Conservation (phyloP, 2,329 filamentous ascomycete genomes). For the Metarhizium anisopliae region DNA sequence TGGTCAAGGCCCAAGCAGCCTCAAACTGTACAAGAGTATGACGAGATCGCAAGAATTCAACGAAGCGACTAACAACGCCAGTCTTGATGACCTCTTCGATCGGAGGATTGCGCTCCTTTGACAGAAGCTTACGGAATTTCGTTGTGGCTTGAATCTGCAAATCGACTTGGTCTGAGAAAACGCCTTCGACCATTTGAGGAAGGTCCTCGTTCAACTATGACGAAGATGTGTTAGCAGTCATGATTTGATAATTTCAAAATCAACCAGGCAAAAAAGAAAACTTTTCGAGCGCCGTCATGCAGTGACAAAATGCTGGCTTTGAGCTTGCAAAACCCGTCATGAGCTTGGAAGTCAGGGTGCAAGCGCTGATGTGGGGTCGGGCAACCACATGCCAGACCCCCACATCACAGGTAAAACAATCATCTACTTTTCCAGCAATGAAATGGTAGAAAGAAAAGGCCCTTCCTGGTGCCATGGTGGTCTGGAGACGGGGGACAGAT, state of each 20-base stretch:
- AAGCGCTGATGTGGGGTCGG: conserved; percentile 25
- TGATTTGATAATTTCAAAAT: not conserved
- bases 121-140: conserved; percentile 95
- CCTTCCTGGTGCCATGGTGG: not conserved
- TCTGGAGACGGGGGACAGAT: not conserved
- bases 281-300: not conserved
- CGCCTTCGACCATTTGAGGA: conserved; percentile 93
- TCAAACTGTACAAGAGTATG: conserved; percentile 98
- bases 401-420: conserved; percentile 19
- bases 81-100: conserved; percentile 99
- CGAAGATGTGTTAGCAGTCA: not conserved
- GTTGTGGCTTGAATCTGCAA: conserved; percentile 95
- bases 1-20: conserved; percentile 97
- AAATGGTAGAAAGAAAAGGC: not conserved
- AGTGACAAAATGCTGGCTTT: conserved; percentile 1
- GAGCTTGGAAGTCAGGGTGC: conserved; percentile 4
- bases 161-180: conserved; percentile 98
- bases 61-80: conserved; percentile 92
- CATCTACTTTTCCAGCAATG: not conserved
- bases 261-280: not conserved
- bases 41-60: conserved; percentile 94
- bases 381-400: conserved; percentile 18
- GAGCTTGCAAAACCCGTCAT: conserved; percentile 9
- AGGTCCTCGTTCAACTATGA: conserved; percentile 89
- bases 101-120: conserved; percentile 97